Conservation (phyloP, 192 early-diverging fungal species). For the Coemansia sp. region DNA sequence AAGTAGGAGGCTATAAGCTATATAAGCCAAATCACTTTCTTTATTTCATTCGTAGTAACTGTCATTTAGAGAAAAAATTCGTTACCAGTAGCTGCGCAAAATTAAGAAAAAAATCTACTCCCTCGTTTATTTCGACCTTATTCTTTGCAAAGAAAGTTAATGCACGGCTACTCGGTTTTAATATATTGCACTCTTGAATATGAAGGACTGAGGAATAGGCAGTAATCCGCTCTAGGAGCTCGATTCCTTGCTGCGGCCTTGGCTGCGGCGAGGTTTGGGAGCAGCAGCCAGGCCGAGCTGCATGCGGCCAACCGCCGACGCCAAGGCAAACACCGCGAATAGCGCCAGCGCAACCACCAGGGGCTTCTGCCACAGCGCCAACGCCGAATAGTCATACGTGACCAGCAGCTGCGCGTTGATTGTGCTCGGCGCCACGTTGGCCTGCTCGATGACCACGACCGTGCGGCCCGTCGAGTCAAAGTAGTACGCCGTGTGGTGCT, state of each 20-base stretch:
- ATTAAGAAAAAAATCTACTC: too few species aligned
- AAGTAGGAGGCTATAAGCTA: too few species aligned
- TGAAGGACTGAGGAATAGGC: too few species aligned
- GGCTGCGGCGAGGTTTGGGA: too few species aligned
- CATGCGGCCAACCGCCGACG: slow-evolving; percentile 55
- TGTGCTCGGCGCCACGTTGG: slow-evolving; percentile 73
- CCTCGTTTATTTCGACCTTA: too few species aligned
- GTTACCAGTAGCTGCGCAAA: too few species aligned
- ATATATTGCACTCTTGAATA: too few species aligned
- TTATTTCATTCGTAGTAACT: too few species aligned
- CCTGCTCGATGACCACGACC: slow-evolving; percentile 63
- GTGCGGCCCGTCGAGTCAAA: slow-evolving; percentile 91
- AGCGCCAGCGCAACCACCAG: slow-evolving; percentile 51
- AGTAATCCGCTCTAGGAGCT: not conserved
- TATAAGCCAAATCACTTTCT: not conserved
- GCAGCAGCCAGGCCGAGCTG: slow-evolving; percentile 46
- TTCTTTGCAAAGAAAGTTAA: too few species aligned
- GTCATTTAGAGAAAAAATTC: too few species aligned
- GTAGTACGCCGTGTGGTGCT: slow-evolving; percentile 66
- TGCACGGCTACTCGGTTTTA: too few species aligned
- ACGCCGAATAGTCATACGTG: slow-evolving; percentile 50
- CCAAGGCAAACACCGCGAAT: slow-evolving; percentile 55
- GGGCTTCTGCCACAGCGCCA: slow-evolving; percentile 61
- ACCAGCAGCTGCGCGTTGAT: slow-evolving; percentile 51
- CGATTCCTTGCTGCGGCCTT: not conserved